Base-by-base conservation (phyloP, 257 asterid genomes). In the Cynanchum wilfordii region DNA sequence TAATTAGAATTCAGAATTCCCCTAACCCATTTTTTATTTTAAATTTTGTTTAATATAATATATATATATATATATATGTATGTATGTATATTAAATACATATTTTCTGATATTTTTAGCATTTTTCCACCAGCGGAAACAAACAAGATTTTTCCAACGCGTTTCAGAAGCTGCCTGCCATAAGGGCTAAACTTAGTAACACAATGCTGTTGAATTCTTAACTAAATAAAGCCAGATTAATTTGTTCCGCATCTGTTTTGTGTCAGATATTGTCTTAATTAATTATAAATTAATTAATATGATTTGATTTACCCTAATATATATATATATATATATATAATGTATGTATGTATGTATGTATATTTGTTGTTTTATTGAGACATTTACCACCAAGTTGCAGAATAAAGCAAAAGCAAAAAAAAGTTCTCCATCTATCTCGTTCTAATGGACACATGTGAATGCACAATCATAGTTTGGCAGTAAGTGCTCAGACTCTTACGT, bases 251-350 rank as follows among this genome's bases (percentile, higher is more conserved):
- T 56, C 62, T 65, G 73, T 45, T 25, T 40, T 40, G 10, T 80
- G 89, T 85, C 92, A 78, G 92, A 80, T 77, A 20, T 56, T 83
- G 92, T 89, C 87, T 77, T 42, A 42, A 42, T 42, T 7, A 40
- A 38, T 38, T 38, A 42, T 42, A 0, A 40, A 38, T 38, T 38
- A 30, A 33, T 33, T 33, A 33, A 33, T 33, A 3, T 40, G 10
- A 40, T 40, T 40, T 42, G 10, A 42, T 42, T 47, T 47, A 5
- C 47, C 11, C 12, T 42, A 42, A 42, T 33, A 33, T 33, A 33
- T 2, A 33, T 33, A 33, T 33, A 33, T 33, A 33, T 33, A 33
- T 33, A 33, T 33, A 33, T 33, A 33, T 33, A 33, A 33, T 33
- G 4, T 33, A 30, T 30, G 33, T 30, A 30, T 2, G 38, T 33